phyloP scores from a whole-genome alignment of 495 filamentous ascomycete species.

The Evernia prunastri region DNA sequence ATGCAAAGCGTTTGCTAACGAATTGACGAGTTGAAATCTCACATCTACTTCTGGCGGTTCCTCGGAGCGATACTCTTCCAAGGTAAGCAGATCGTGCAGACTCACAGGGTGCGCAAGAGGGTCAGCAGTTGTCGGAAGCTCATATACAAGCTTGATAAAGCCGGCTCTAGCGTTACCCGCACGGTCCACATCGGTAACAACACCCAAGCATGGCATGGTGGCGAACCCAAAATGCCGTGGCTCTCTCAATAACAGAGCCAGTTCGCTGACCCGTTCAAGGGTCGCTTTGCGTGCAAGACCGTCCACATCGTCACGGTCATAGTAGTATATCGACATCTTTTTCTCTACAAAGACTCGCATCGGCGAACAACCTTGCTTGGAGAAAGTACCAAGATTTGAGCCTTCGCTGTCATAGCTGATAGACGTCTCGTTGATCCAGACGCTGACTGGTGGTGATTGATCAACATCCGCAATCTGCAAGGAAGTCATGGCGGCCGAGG shows the following conservation, averaged over 20 bases:
- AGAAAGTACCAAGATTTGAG: neutral
- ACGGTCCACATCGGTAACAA: neutral
- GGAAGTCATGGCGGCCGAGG: neutral
- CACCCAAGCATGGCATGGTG: neutral
- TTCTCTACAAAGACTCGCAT: neutral
- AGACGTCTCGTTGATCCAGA: neutral
- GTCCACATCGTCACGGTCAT: neutral
- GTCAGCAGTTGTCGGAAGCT: neutral
- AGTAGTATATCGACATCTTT: neutral
- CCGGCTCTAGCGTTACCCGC: neutral
- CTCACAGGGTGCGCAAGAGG: neutral
- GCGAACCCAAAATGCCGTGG: neutral
- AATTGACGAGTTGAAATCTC: neutral
- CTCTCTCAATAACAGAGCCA: neutral
- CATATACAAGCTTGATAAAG: neutral
- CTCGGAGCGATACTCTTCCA: neutral
- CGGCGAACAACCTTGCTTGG: neutral
- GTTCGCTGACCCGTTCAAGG: neutral
- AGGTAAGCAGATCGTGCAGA: neutral
- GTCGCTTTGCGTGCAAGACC: neutral
- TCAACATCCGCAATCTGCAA: neutral
- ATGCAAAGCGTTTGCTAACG: neutral
- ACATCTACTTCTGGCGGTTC: neutral
- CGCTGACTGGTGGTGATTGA: neutral
- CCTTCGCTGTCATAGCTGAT: neutral